phyloP scores from a whole-genome alignment of 495 filamentous ascomycete genomes.

The Rostrohypoxylon terebratum region DNA sequence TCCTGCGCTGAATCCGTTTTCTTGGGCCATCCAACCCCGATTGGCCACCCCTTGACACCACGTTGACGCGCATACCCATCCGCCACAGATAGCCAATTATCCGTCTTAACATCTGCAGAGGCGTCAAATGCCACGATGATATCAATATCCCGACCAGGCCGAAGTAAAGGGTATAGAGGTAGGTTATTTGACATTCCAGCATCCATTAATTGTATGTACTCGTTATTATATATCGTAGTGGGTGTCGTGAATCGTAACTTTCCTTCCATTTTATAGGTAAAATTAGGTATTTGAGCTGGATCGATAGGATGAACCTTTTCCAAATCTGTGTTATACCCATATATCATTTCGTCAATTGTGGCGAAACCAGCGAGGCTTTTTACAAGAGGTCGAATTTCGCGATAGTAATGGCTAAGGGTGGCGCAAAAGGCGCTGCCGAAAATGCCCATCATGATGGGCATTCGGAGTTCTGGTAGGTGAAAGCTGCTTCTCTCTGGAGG shows the following conservation, averaged over 20 bases:
- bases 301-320: slow-evolving; percentile 91
- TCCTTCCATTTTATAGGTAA: slow-evolving; percentile 79
- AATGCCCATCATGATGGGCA: slow-evolving; percentile 86
- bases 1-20: slow-evolving; percentile 62
- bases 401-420: slow-evolving; percentile 94
- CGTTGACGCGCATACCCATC: slow-evolving; percentile 93
- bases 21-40: slow-evolving; percentile 91
- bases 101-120: slow-evolving; percentile 82
- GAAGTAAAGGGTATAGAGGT: slow-evolving; percentile 91
- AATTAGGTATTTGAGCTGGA: slow-evolving; percentile 89
- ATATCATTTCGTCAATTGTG: slow-evolving; percentile 87
- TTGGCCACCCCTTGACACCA: slow-evolving; percentile 90
- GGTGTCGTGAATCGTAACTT: slow-evolving; percentile 79
- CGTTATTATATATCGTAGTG: slow-evolving; percentile 72
- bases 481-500: slow-evolving; percentile 61
- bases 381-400: slow-evolving; percentile 85
- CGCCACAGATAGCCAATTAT: slow-evolving; percentile 92
- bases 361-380: slow-evolving; percentile 77
- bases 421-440: slow-evolving; percentile 98
- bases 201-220: slow-evolving; percentile 91
- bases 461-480: slow-evolving; percentile 80
- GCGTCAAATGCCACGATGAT: slow-evolving; percentile 92
- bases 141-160: slow-evolving; percentile 88
- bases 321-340: slow-evolving; percentile 80
- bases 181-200: slow-evolving; percentile 98